These are phyloP conservation scores for Pogostemon cablin DNA, from an alignment of 257 asterid species.

Conservation along the genomic window DNA sequence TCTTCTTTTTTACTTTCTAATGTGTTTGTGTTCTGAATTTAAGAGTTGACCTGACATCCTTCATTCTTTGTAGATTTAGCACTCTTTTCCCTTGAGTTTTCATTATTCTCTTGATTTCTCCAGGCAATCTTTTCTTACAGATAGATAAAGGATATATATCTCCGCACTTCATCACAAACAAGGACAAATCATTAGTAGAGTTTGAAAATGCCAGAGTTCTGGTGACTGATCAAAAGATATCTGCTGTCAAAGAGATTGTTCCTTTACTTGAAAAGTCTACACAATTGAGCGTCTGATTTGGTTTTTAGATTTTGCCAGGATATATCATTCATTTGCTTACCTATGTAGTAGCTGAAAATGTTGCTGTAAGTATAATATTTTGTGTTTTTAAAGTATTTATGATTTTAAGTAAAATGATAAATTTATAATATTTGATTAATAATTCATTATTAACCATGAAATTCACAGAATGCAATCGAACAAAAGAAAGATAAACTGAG, in stretches of 20 bases:
- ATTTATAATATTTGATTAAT: no score
- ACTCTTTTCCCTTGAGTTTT: slow-evolving; percentile 45
- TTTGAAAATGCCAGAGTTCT: slow-evolving; percentile 81
- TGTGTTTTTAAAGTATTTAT: no score
- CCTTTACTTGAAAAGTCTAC: slow-evolving; percentile 93
- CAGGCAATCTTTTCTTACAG: slow-evolving; percentile 93
- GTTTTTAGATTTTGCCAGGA: no score
- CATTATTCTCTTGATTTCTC: slow-evolving; percentile 61
- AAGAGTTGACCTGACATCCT: background rate
- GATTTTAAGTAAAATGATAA: no score
- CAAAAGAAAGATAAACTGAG: no score
- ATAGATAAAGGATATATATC: slow-evolving; percentile 95
- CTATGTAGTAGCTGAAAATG: no score
- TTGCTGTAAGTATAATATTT: no score
- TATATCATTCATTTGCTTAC: no score
- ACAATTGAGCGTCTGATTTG: slow-evolving; percentile 82
- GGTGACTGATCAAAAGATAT: slow-evolving; percentile 88
- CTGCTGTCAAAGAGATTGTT: slow-evolving; percentile 62
- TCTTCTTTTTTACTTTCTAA: background rate
- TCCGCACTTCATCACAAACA: slow-evolving; percentile 82
- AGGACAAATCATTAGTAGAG: slow-evolving; percentile 73
- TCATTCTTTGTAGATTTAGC: slow-evolving; percentile 16
- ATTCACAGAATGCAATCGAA: no score
- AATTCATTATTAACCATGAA: no score
- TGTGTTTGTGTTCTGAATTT: background rate